Evolutionary conservation across 805 yeast species (phyloP).

Genomic region (Candida takata): DNA sequence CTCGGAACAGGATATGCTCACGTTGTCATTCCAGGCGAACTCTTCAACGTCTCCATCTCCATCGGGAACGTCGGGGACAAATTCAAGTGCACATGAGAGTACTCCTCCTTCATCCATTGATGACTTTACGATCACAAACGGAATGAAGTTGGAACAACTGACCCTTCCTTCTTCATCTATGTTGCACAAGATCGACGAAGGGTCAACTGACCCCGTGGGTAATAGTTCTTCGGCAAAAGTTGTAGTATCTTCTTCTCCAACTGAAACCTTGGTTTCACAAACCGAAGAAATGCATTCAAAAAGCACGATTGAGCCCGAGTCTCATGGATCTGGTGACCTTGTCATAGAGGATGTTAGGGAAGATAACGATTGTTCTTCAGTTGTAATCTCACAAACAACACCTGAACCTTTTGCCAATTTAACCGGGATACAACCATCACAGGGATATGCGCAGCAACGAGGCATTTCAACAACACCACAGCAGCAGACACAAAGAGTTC

Average conservation of each 20-base stretch:
- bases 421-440: too few relatives aligned
- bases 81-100: slow-evolving; percentile 19
- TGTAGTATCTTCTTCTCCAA: not conserved
- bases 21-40: not conserved
- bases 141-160: not conserved
- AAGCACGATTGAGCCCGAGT: slow-evolving; percentile 1
- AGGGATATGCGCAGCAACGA: too few relatives aligned
- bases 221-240: too few relatives aligned
- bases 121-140: slow-evolving; percentile 14
- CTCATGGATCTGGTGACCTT: too few relatives aligned
- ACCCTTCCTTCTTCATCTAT: not conserved
- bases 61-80: slow-evolving; percentile 22
- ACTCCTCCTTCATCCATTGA: slow-evolving; percentile 26
- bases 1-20: not conserved
- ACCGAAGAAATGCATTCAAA: not conserved
- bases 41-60: slow-evolving; percentile 24
- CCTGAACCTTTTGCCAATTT: too few relatives aligned
- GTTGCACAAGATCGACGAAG: slow-evolving; percentile 17
- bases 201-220: too few relatives aligned
- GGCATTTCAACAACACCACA: not conserved
- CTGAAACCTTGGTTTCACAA: not conserved
- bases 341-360: too few relatives aligned
- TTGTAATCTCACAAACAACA: too few relatives aligned
- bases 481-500: not conserved
- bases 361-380: too few relatives aligned